phyloP scores from a whole-genome alignment of 2,329 filamentous ascomycete genomes.

The Trichoderma arundinaceum region DNA sequence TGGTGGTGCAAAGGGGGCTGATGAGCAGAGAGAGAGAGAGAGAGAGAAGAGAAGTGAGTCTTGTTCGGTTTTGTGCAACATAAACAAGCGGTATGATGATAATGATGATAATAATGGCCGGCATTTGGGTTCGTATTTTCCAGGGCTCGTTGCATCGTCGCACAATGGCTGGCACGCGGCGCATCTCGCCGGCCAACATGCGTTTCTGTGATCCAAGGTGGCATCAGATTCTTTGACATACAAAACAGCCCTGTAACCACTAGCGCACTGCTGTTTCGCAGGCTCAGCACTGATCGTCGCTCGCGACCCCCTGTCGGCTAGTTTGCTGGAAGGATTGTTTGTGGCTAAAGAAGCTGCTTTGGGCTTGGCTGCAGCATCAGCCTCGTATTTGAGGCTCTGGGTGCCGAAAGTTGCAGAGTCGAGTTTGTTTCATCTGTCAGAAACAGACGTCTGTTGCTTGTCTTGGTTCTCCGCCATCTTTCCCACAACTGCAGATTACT shows the following conservation, averaged over 20 bases:
- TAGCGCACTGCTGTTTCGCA: slow-evolving; percentile 25
- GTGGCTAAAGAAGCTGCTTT: background rate
- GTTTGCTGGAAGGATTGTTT: background rate
- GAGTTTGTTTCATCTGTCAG: too few relatives aligned
- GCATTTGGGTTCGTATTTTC: too few relatives aligned
- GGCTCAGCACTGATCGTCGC: slow-evolving; percentile 19
- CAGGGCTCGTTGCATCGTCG: background rate
- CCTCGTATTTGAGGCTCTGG: background rate
- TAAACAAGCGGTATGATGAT: background rate
- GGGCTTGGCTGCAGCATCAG: background rate
- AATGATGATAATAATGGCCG: too few relatives aligned
- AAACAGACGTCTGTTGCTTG: too few relatives aligned
- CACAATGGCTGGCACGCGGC: slow-evolving; percentile 11
- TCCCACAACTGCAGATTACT: too few relatives aligned
- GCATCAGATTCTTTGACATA: background rate
- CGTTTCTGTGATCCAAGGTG: background rate
- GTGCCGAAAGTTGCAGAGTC: too few relatives aligned
- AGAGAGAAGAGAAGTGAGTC: background rate
- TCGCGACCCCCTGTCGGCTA: background rate
- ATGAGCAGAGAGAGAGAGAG: background rate
- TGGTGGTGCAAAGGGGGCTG: slow-evolving; percentile 18
- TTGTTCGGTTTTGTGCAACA: background rate
- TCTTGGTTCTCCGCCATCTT: too few relatives aligned
- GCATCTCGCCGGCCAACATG: slow-evolving; percentile 11
- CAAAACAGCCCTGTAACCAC: slow-evolving; percentile 17